Percentiles rank a stretch among this genome's conserved stretches.
These are phyloP conservation scores for Hippophae tibetana DNA, from an alignment of 306 rosid genomes.

Conservation along the genomic window DNA sequence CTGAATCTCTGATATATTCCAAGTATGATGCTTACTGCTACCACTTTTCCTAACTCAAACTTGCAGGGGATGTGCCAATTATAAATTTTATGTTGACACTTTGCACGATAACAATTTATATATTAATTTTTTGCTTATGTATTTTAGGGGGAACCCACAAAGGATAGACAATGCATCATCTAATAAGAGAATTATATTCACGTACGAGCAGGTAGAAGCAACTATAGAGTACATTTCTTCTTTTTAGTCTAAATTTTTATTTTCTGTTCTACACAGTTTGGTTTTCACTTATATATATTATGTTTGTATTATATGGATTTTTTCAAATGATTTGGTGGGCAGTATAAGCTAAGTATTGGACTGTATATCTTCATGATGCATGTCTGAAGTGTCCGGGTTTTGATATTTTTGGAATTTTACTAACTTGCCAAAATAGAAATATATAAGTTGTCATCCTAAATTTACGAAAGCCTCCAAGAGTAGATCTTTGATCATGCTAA, in stretches of 20 bases:
- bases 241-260: neutral
- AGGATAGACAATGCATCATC: constrained; percentile 84
- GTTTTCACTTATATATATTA: too few species aligned
- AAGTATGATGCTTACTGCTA: too few species aligned
- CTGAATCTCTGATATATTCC: too few species aligned
- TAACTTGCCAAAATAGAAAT: neutral
- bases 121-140: constrained; percentile 13
- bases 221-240: neutral
- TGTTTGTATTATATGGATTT: too few species aligned
- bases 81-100: neutral
- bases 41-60: too few species aligned
- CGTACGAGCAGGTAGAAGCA: constrained; percentile 76
- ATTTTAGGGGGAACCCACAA: constrained; percentile 91
- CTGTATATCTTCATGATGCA: too few species aligned
- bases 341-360: too few species aligned
- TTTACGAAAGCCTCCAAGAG: neutral
- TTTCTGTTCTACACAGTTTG: too few species aligned
- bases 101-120: constrained; percentile 4
- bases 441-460: neutral
- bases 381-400: too few species aligned
- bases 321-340: too few species aligned
- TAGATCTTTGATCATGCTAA: neutral
- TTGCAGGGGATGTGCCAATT: too few species aligned
- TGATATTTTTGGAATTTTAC: neutral
- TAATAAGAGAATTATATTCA: constrained; percentile 75